Conservation (phyloP, 257 asterid species). For the Primulina huaijiensis region DNA sequence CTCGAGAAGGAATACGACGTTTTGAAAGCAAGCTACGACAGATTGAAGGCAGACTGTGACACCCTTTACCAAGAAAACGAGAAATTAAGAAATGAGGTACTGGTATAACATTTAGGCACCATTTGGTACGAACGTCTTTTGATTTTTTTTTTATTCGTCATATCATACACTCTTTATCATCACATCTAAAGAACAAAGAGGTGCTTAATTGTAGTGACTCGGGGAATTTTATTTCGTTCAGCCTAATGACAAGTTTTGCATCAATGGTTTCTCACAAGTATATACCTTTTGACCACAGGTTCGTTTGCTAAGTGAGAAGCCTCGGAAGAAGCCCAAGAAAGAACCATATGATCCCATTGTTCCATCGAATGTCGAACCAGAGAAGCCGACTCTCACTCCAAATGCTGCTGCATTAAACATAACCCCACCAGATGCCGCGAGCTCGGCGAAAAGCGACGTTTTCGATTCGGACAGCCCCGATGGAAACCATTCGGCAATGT, state of each 20-base stretch:
- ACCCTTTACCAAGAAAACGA: constrained; percentile 53
- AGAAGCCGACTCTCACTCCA: constrained; percentile 18
- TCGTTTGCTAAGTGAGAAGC: constrained; percentile 48
- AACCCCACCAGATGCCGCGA: constrained; percentile 48
- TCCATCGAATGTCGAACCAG: constrained; percentile 20
- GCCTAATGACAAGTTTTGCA: not conserved
- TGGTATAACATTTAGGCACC: too few relatives aligned
- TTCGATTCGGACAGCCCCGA: constrained; percentile 71
- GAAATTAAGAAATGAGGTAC: constrained; percentile 56
- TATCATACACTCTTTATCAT: too few relatives aligned
- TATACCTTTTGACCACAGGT: constrained; percentile 35
- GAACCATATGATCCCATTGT: constrained; percentile 25
- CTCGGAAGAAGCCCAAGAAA: constrained; percentile 34
- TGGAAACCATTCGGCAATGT: constrained; percentile 24
- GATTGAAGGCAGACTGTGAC: constrained; percentile 55
- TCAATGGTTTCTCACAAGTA: constrained; percentile 5
- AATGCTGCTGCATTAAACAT: constrained; percentile 4
- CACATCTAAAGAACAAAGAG: too few relatives aligned
- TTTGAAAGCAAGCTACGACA: constrained; percentile 60
- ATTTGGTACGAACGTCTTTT: too few relatives aligned
- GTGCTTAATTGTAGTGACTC: too few relatives aligned
- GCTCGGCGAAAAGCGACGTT: constrained; percentile 70
- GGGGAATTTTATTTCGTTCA: too few relatives aligned
- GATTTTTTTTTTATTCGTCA: too few relatives aligned
- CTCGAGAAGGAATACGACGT: constrained; percentile 64